Conservation (phyloP, 495 filamentous ascomycete species). For the Sabuloglossum arenarium region DNA sequence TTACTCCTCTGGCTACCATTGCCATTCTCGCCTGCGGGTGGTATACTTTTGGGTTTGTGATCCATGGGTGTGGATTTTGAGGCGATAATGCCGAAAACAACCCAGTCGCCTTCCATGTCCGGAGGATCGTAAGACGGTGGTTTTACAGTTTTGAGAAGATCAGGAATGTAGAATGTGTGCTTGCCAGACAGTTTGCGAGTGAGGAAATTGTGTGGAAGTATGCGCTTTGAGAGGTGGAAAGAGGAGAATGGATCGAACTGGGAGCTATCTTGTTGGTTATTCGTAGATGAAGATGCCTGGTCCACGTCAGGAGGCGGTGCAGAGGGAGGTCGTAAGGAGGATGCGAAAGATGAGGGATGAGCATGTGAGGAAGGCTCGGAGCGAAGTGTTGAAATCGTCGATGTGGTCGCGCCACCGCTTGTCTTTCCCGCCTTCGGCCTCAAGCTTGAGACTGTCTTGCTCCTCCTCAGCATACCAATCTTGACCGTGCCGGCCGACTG, state of each 20-base stretch:
- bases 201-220: conserved; percentile 63
- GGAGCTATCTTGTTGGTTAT: conserved; percentile 2
- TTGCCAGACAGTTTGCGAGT: conserved; percentile 56
- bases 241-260: conserved; percentile 66
- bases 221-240: conserved; percentile 65
- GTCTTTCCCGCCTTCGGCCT: background rate
- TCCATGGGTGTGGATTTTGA: conserved; percentile 63
- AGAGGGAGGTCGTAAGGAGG: background rate
- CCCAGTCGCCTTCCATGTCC: conserved; percentile 64
- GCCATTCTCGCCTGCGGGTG: conserved; percentile 16
- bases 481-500: conserved; percentile 14
- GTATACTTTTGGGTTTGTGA: conserved; percentile 34
- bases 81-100: conserved; percentile 71
- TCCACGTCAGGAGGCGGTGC: background rate
- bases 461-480: background rate
- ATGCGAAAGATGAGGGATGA: conserved; percentile 1
- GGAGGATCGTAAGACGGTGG: conserved; percentile 70
- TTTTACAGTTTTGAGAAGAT: conserved; percentile 62
- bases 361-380: background rate
- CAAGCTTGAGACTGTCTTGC: background rate
- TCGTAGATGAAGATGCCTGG: background rate
- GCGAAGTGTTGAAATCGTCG: background rate
- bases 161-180: conserved; percentile 56
- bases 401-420: background rate
- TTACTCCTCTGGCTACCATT: conserved; percentile 40